Evolutionary conservation across 176 grass and related monocot genomes (phyloP), one percentile per base, ranked within the genome.

Genomic region (Oryza punctata): DNA sequence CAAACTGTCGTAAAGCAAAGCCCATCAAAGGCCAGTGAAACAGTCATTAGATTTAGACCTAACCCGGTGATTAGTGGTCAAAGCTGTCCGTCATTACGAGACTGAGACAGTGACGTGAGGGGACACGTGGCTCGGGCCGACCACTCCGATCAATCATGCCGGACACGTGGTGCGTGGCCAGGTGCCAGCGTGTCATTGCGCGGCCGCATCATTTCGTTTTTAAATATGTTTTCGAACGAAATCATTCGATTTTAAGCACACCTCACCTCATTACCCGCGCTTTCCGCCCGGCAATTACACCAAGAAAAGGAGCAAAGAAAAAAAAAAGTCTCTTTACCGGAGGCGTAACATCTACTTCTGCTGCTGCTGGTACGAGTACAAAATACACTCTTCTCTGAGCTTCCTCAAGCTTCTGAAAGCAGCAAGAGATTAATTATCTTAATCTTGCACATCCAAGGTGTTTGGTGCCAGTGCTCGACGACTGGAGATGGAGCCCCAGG

Each of bases 371-470:
- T 57, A 1, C 5, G 19, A 19, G 0, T 18, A 50, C 49, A 19
- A 57, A 57, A 50, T 50, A 50, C 19, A n/a, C 52, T 57, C 52
- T 57, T 21, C 57, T 24, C 9, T 61, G 16, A 21, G 6, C 16
- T 35, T 35, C 33, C 33, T 35, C 33, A 35, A 35, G 33, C 33
- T 66, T 67, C 41, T 84, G 66, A 67, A 75, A 84, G 23, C 73
- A 54, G 46, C 72, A 43, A 61, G 57, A 9, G 21, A 61, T 7
- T 23, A 7, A 50, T n/a, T n/a, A 57, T 38, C 37, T n/a, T 57
- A 6, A 6, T 19, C 9, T 24, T 11, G 2, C 1, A 9, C 57
- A 61, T 61, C 57, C 1, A 10, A 24, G n/a, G 57, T 23, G 57
- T 61, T 61, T 23, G 57, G 57, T 21, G 15, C 15, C 16, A 19